Base-by-base conservation (phyloP, 2,329 filamentous ascomycete species). In the Chaetomiaceae sp. region DNA sequence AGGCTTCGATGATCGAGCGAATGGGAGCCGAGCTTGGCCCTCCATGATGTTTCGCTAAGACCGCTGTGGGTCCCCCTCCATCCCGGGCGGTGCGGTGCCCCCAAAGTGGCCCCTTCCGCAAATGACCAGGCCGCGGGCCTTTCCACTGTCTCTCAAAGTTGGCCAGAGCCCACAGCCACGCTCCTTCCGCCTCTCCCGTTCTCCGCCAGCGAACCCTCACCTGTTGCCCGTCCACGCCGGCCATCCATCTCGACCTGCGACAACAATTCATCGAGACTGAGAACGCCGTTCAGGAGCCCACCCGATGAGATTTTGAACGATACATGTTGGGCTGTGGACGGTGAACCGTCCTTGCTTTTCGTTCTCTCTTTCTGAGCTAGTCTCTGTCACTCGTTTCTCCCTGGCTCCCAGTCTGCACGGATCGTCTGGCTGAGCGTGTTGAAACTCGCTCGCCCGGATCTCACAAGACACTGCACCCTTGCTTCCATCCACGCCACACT, bases 301-400 rank as follows among this genome's bases (percentile, higher is more conserved):
- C n/a, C n/a, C n/a, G n/a, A n/a, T n/a, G n/a, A n/a, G n/a, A n/a
- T n/a, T n/a, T n/a, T n/a, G n/a, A n/a, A n/a, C n/a, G n/a, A n/a
- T n/a, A n/a, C n/a, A n/a, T n/a, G n/a, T n/a, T n/a, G n/a, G n/a
- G n/a, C n/a, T n/a, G n/a, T n/a, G n/a, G n/a, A n/a, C n/a, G n/a
- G n/a, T n/a, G n/a, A n/a, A n/a, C 14, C 20, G 17, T n/a, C 29
- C 30, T 43, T 33, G 37, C 34, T 47, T 40, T 32, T 47, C 38
- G 48, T 52, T 32, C 47, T 32, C 57, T 54, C 49, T 49, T 45
- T 54, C 46, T n/a, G 58, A 60, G 57, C 55, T 56, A 59, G 57
- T 47, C 58, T 58, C 56, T 42, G 55, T 59, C 58, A 55, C 53
- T 60, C 56, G 55, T 55, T 59, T 58, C 22, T 24, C 22, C 36